Conservation (phyloP, 2,329 filamentous ascomycete species). For the Periconia macrospinosa region DNA sequence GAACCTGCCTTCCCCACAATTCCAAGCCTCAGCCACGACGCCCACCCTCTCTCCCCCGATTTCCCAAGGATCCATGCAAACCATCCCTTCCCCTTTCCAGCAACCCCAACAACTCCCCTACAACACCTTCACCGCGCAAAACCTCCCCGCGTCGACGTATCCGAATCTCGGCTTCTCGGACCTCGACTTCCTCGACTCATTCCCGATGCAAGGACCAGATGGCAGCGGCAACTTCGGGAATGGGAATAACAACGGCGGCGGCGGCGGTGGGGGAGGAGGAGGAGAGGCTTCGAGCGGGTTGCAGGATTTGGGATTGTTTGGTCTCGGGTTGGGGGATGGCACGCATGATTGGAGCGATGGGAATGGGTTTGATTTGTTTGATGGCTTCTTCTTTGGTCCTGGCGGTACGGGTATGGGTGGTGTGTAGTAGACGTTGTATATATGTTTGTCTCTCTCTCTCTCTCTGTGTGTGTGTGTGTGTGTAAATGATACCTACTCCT, state of each 20-base stretch:
- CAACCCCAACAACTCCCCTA: constrained; percentile 30
- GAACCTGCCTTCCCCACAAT: constrained; percentile 4
- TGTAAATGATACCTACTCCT: background rate
- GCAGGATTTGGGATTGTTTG: constrained; percentile 64
- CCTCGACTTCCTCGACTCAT: constrained; percentile 59
- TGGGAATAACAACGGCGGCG: background rate
- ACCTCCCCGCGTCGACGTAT: constrained; percentile 25
- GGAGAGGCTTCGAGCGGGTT: constrained; percentile 51
- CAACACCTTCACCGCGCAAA: constrained; percentile 28
- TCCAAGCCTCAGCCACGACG: constrained; percentile 18
- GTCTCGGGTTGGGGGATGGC: constrained; percentile 45
- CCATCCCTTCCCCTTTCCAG: constrained; percentile 23
- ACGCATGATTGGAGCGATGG: constrained; percentile 61
- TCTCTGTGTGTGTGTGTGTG: background rate
- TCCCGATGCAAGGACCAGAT: constrained; percentile 38
- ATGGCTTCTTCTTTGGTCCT: constrained; percentile 24
- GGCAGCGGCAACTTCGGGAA: constrained; percentile 6
- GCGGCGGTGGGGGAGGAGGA: constrained; percentile 9
- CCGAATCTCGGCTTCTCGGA: constrained; percentile 47
- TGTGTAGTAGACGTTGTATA: background rate
- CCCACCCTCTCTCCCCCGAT: constrained; percentile 23
- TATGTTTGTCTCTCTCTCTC: too few relatives aligned
- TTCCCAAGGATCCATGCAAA: constrained; percentile 15
- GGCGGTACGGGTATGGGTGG: constrained; percentile 17
- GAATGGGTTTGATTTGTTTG: constrained; percentile 57